Conservation (phyloP, 2,329 filamentous ascomycete species). For the Alternaria ethzedia region DNA sequence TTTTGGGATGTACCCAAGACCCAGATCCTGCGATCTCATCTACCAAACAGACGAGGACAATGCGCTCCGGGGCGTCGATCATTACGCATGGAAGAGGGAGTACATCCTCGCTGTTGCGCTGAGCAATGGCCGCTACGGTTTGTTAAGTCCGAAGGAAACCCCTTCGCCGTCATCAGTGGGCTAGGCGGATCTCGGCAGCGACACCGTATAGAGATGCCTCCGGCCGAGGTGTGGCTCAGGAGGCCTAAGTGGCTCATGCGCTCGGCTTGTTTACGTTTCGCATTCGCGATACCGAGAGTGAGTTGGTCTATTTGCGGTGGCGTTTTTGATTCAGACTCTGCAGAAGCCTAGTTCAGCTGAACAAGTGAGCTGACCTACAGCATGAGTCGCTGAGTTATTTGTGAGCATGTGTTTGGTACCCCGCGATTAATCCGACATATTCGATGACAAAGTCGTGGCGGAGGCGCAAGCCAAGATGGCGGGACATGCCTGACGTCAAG, state of each 20-base stretch:
- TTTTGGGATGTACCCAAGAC: not conserved
- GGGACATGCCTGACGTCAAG: not conserved
- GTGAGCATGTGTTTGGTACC: not conserved
- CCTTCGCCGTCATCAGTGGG: not conserved
- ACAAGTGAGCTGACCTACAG: not conserved
- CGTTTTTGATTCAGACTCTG: not conserved
- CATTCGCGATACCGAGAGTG: not conserved
- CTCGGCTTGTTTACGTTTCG: not conserved
- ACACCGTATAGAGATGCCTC: not conserved
- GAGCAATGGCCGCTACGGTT: not conserved
- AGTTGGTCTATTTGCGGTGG: not conserved
- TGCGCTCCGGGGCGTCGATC: not conserved
- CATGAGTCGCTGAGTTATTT: not conserved
- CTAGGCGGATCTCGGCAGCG: slow-evolving; percentile 3
- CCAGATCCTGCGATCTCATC: not conserved
- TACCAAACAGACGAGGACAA: not conserved
- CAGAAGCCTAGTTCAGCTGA: not conserved
- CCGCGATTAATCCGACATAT: not conserved
- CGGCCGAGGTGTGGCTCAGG: not conserved
- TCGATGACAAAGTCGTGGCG: not conserved
- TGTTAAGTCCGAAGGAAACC: not conserved
- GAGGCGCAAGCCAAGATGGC: not conserved
- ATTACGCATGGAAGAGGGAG: not conserved
- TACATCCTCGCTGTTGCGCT: not conserved
- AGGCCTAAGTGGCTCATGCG: not conserved